Evolutionary conservation across 2,329 filamentous ascomycete species (phyloP), one percentile per base, ranked within the genome.

Genomic region (Ampelomyces quisqualis): DNA sequence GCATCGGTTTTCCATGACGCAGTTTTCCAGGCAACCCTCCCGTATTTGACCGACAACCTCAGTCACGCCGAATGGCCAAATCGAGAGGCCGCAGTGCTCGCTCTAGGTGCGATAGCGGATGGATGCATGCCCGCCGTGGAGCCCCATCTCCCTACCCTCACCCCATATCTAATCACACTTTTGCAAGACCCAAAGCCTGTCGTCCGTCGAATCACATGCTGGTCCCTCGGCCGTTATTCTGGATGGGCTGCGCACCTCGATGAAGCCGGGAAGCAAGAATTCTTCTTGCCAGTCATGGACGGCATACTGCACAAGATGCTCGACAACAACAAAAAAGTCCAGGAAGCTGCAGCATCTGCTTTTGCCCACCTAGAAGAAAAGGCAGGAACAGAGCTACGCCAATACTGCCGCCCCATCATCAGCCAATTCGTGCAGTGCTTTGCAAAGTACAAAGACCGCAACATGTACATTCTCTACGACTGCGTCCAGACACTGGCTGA

Each of bases 381-480:
- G 68, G 88, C 93, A 0, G 88, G 88, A 43, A 82, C 82, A 49
- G 79, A 84, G 47, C 73, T 98, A 28, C 82, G 85, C 50, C 88
- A 88, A 0, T 98, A 96, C 71, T 90, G 88, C 58, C 79, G 85
- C 19, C 88, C 90, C 18, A 97, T 98, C 58, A 81, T 97, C 38
- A 85, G 84, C 47, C 93, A 97, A 65, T 97, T 91, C 61, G 90
- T 96, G 37, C 77, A 80, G 46, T 98, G 93, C 69, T 98, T 98
- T 70, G 80, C 77, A 38, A 90, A 87, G 70, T 98, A 97, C 80
- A 97, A 98, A 77, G 91, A 97, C 70, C 85, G 89, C 60, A 98
- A 98, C 73, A 96, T 97, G 82, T 96, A 94, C 73, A 94, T 97
- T 39, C 80, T 98, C 22, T 98, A 98, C 73, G 93, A 98, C 71